Conservation (phyloP, 2,329 filamentous ascomycete species). For the Trichoderma lentiforme region DNA sequence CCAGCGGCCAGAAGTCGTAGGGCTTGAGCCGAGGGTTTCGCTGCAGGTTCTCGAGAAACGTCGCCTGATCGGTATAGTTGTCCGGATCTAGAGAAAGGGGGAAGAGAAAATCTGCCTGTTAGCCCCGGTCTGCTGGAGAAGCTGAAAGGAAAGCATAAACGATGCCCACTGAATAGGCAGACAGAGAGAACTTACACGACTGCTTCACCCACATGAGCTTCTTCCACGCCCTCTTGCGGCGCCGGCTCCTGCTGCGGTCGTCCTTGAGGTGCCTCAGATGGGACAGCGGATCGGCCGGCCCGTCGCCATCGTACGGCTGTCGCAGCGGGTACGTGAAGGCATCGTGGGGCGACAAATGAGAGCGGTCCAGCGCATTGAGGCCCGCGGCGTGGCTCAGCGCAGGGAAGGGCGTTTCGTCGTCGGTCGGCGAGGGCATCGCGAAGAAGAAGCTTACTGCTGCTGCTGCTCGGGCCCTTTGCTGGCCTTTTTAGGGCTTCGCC, state of each 20-base stretch:
- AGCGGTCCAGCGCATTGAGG: constrained; percentile 49
- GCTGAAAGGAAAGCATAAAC: not conserved
- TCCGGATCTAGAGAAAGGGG: constrained; percentile 69
- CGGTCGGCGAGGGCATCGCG: constrained; percentile 37
- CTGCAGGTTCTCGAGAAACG: constrained; percentile 93
- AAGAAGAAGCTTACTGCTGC: not conserved
- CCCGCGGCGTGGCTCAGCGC: constrained; percentile 30
- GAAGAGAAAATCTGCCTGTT: constrained; percentile 6
- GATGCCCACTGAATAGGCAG: not conserved
- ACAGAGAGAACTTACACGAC: constrained; percentile 59
- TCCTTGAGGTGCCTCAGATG: constrained; percentile 47
- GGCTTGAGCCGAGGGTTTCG: constrained; percentile 89
- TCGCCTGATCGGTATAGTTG: constrained; percentile 96
- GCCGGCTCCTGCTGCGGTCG: constrained; percentile 62
- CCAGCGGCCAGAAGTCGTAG: constrained; percentile 97
- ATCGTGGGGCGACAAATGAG: constrained; percentile 78
- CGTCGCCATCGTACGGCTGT: constrained; percentile 41
- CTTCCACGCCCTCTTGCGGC: constrained; percentile 78
- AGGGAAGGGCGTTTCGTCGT: constrained; percentile 38
- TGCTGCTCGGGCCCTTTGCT: not conserved
- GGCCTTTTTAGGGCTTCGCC: not conserved
- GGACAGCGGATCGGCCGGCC: constrained; percentile 30
- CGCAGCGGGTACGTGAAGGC: constrained; percentile 69
- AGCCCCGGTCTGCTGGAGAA: not conserved
- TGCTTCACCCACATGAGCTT: constrained; percentile 98